Evolutionary conservation across 176 grass and related monocot species (phyloP).

Genomic region (Carex parvula): DNA sequence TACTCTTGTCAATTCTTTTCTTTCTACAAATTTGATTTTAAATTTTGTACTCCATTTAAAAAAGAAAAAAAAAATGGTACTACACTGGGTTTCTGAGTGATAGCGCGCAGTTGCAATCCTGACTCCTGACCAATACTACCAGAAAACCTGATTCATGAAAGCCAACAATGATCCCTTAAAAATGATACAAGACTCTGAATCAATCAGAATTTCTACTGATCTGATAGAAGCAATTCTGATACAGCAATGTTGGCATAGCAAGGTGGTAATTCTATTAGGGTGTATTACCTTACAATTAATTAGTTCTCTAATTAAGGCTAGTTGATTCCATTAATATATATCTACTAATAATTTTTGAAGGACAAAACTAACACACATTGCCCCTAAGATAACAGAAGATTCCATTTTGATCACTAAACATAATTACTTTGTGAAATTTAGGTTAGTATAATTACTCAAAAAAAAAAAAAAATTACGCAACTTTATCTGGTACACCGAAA

Average conservation of each 20-base stretch:
- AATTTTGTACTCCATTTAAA: slow-evolving; percentile 11
- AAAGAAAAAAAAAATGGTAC: background rate
- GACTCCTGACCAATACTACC: background rate
- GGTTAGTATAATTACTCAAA: background rate
- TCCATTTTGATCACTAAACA: background rate
- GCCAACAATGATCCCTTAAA: background rate
- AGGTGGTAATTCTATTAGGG: background rate
- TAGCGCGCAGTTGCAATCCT: background rate
- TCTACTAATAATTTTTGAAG: background rate
- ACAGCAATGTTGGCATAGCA: background rate
- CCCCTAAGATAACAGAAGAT: background rate
- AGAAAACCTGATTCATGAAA: background rate
- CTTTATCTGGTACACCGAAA: background rate
- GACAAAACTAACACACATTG: background rate
- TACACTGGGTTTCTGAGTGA: background rate
- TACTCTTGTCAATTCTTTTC: background rate
- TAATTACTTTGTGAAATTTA: background rate
- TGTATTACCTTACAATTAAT: background rate
- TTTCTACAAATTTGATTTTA: background rate
- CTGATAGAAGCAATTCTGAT: background rate
- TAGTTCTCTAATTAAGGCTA: background rate
- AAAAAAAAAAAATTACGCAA: no score
- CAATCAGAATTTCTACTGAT: background rate
- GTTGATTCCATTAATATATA: background rate
- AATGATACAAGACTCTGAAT: background rate